A percentile compares a stretch with the other conserved stretches of the same genome.
phyloP scores from a whole-genome alignment of 176 grass and related monocot species.

The Bothriochloa decipiens region DNA sequence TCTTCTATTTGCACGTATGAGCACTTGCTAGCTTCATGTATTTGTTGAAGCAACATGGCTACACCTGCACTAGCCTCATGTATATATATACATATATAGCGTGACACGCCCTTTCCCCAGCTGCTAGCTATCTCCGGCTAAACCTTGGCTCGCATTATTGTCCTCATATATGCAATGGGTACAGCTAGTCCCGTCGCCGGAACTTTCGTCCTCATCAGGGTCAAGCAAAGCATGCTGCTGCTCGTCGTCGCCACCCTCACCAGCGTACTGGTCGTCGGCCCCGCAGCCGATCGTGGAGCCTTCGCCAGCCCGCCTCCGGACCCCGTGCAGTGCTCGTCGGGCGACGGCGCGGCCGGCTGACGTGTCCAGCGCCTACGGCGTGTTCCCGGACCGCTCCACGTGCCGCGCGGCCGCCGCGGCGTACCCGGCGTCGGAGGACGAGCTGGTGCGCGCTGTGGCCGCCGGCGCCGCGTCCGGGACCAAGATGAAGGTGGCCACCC shows the following conservation, averaged over 20 bases:
- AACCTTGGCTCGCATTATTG: background rate
- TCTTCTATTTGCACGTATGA: no score
- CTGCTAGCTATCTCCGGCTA: no score
- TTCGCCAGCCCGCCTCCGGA: constrained; percentile 55
- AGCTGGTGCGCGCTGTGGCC: constrained; percentile 62
- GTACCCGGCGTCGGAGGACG: constrained; percentile 58
- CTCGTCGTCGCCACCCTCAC: background rate
- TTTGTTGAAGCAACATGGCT: no score
- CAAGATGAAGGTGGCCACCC: constrained; percentile 69
- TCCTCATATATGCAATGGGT: background rate
- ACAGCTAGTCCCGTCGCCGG: background rate
- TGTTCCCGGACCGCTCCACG: constrained; percentile 61
- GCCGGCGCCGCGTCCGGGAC: constrained; percentile 21
- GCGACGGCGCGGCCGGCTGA: constrained; percentile 19
- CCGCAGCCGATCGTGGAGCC: background rate
- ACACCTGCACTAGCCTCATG: no score
- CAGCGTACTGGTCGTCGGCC: background rate
- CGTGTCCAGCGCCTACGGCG: constrained; percentile 59
- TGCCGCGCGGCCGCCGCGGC: constrained; percentile 44
- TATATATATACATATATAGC: no score
- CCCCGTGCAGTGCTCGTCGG: constrained; percentile 52
- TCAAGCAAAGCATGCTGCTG: background rate
- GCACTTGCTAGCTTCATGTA: no score
- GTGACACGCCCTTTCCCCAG: no score
- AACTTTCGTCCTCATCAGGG: background rate